phyloP scores from a whole-genome alignment of 2,329 filamentous ascomycete genomes.

The Hypoxylon sp. region DNA sequence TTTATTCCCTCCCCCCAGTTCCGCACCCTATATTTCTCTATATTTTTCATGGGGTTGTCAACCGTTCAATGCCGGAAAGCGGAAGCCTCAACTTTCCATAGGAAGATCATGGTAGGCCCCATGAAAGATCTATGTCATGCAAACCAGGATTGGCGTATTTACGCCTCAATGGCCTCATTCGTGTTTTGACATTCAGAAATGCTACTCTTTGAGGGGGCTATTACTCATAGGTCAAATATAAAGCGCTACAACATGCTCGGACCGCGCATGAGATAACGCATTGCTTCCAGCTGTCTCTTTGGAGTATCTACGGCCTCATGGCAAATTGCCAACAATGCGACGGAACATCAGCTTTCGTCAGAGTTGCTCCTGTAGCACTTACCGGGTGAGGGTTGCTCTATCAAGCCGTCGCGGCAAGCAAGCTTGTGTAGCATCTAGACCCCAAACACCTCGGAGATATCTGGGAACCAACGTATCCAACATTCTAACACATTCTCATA shows the following conservation, averaged over 20 bases:
- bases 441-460: conserved; percentile 44
- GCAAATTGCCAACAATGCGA: conserved; percentile 43
- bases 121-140: conserved; percentile 51
- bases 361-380: conserved; percentile 38
- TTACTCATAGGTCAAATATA: conserved; percentile 39
- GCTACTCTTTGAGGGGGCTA: conserved; percentile 34
- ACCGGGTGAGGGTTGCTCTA: conserved; percentile 41
- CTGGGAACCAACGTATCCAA: conserved; percentile 40
- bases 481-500: conserved; percentile 13
- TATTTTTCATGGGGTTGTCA: conserved; percentile 46
- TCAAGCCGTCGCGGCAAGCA: conserved; percentile 45
- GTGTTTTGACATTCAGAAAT: conserved; percentile 36
- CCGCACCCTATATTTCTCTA: conserved; percentile 36
- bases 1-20: conserved; percentile 42
- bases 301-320: conserved; percentile 29
- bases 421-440: conserved; percentile 47
- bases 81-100: conserved; percentile 47
- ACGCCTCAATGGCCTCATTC: conserved; percentile 45
- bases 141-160: conserved; percentile 46
- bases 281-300: conserved; percentile 34
- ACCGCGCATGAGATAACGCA: conserved; percentile 43
- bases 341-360: conserved; percentile 31
- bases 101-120: conserved; percentile 48
- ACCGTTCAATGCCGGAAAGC: conserved; percentile 51
- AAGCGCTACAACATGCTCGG: conserved; percentile 39